Conservation (phyloP, 2,329 filamentous ascomycete species). For the Aureobasidium zeae region DNA sequence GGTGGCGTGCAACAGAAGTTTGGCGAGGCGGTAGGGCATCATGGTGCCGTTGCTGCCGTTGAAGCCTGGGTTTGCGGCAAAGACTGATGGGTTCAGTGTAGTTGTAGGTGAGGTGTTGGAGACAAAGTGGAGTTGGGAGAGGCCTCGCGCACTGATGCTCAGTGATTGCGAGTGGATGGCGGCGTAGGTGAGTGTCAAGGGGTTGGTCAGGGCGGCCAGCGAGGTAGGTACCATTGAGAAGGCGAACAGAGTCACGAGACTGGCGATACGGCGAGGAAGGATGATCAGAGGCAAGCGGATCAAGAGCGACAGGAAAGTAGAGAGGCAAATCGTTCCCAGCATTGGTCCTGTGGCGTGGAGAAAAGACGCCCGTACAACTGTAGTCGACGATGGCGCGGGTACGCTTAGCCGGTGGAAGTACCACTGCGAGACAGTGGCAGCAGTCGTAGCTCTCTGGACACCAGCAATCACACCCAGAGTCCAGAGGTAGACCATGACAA, state of each 20-base stretch:
- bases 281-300: constrained; percentile 78
- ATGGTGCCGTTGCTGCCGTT: constrained; percentile 42
- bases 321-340: constrained; percentile 86
- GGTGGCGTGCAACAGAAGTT: constrained; percentile 82
- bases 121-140: constrained; percentile 76
- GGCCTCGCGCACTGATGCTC: constrained; percentile 63
- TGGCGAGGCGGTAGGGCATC: constrained; percentile 83
- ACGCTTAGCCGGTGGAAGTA: constrained; percentile 89
- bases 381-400: constrained; percentile 65
- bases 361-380: constrained; percentile 76
- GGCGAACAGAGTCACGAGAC: constrained; percentile 58
- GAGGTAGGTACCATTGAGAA: constrained; percentile 78
- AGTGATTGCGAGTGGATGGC: constrained; percentile 87
- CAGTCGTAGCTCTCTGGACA: constrained; percentile 82
- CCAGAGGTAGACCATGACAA: constrained; percentile 93
- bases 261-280: constrained; percentile 66
- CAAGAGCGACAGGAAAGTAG: constrained; percentile 68
- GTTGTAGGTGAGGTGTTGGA: constrained; percentile 64
- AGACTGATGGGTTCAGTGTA: constrained; percentile 39
- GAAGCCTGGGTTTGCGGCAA: constrained; percentile 32
- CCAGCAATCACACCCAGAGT: constrained; percentile 79
- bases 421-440: constrained; percentile 95
- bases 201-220: constrained; percentile 78
- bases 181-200: constrained; percentile 82
- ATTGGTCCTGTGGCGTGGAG: constrained; percentile 74